Conservation (phyloP, 1,284 basidiomycete genomes). For the Cutaneotrichosporon mucoides region DNA sequence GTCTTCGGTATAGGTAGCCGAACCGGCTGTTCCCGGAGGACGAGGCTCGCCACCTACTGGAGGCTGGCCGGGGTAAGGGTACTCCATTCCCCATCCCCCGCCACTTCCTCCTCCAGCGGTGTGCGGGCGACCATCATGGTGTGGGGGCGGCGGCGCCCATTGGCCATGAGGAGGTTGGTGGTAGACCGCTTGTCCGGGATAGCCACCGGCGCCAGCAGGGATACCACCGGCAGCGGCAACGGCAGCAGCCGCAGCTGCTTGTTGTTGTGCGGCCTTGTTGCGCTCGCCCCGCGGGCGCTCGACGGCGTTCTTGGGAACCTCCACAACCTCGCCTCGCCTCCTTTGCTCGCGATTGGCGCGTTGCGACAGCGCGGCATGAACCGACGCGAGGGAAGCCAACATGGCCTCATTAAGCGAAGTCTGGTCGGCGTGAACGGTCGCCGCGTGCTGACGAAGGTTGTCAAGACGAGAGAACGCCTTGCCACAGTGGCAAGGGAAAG, state of each 20-base stretch:
- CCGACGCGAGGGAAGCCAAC: conserved; percentile 80
- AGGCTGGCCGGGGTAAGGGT: conserved; percentile 17
- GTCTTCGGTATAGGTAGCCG: conserved; percentile 22
- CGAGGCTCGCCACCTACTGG: conserved; percentile 18
- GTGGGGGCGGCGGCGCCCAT: conserved; percentile 19
- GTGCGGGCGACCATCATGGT: conserved; percentile 27
- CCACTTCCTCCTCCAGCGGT: conserved; percentile 24
- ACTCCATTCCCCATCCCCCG: conserved; percentile 22
- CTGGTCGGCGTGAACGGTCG: conserved; percentile 91
- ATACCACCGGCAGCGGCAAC: conserved; percentile 3
- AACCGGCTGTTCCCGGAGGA: conserved; percentile 16
- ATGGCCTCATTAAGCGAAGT: conserved; percentile 78
- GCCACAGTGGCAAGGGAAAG: conserved; percentile 90
- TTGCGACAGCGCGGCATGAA: conserved; percentile 69
- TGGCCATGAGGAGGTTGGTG: conserved; percentile 12
- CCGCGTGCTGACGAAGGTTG: conserved; percentile 92
- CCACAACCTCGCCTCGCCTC: conserved; percentile 46
- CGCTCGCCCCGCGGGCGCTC: conserved; percentile 36
- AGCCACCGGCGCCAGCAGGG: conserved; percentile 6
- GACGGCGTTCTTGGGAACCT: conserved; percentile 47
- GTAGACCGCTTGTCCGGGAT: conserved; percentile 6
- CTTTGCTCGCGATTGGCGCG: conserved; percentile 49
- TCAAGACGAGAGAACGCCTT: conserved; percentile 95
- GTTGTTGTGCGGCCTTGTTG: conserved; percentile 9
- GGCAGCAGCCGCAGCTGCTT: background rate